Percentiles rank a stretch among this genome's conserved stretches.
Evolutionary conservation across 2,329 filamentous ascomycete species (phyloP).

Genomic region (Fusarium sp.): DNA sequence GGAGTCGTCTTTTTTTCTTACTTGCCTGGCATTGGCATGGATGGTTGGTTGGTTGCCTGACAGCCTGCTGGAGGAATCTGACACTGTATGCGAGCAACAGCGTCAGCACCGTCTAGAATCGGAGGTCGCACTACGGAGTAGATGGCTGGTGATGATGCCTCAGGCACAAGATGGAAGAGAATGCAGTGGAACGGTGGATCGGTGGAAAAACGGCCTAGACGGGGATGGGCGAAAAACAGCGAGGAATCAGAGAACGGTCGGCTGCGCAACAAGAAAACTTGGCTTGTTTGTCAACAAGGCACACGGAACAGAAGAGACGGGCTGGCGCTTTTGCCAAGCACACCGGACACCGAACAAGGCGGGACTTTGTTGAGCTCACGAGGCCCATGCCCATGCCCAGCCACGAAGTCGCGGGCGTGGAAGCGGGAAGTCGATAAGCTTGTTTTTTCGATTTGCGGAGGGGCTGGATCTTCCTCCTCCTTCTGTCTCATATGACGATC

Average conservation of each 20-base stretch:
- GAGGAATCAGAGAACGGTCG: constrained; percentile 14
- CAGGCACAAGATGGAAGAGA: constrained; percentile 6
- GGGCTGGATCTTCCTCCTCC: neutral
- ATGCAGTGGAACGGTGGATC: constrained; percentile 33
- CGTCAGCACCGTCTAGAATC: constrained; percentile 26
- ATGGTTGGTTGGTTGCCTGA: constrained; percentile 24
- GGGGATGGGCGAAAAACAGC: neutral
- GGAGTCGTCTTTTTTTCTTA: neutral
- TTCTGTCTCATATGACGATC: neutral
- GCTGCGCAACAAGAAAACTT: neutral
- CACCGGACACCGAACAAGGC: neutral
- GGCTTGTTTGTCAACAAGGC: neutral
- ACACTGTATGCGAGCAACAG: constrained; percentile 21
- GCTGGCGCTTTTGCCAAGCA: constrained; percentile 23
- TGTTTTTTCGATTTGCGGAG: constrained; percentile 34
- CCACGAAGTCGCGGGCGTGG: constrained; percentile 6
- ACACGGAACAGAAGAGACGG: neutral
- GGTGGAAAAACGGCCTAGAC: constrained; percentile 16
- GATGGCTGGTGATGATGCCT: constrained; percentile 27
- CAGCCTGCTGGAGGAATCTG: constrained; percentile 5
- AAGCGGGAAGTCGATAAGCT: constrained; percentile 36
- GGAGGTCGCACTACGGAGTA: constrained; percentile 20
- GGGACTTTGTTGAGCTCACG: constrained; percentile 4
- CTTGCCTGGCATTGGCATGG: neutral
- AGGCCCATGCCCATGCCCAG: neutral